Evolutionary conservation across 768 basidiomycete genomes (phyloP), one percentile per base, ranked within the genome.

Genomic region (Agaricus subrufescens): DNA sequence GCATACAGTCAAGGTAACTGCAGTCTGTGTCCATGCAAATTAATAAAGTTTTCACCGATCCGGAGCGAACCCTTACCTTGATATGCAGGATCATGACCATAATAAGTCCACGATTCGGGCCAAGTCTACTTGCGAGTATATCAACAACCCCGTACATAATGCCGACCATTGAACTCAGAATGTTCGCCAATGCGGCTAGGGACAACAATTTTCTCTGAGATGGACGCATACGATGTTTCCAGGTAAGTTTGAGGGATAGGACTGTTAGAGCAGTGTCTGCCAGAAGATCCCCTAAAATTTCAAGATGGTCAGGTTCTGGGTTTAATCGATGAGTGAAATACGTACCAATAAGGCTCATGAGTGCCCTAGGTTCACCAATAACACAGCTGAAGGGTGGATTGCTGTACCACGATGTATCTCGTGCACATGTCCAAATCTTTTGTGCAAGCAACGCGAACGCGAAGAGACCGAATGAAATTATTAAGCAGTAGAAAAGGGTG

Each of bases 191-290:
- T 15, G 38, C 47, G 12, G 48, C 27, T 46, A 45, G 48, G 34
- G 54, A 55, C 7, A 55, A 39, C 14, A 55, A 27, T 25, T 46
- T 37, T 8, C 38, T 38, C 14, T 42, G 54, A 15, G 54, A 55
- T 39, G 37, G 45, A 6, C 54, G 54, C 38, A 55, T 55, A 6
- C 46, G 4, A 15, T 40, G 46, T 55, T 27, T 55, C 54, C 54
- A 55, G 10, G 48, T 45, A 39, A 55, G 26, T 26, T 37, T 47
- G 27, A 55, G 30, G n/a, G 54, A 55, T 27, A 48, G 40, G 9
- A 47, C 19, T 6, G 54, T 55, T n/a, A 55, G 38, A 25, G 26
- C 4, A 15, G 46, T n/a, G 39, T 55, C 54, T 15, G 54, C 54
- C 9, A 40, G 7, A 12, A 55, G 34, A 27, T 55, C 54, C 7